These are phyloP conservation scores for Boletellus sp. DNA, from an alignment of 1,284 basidiomycete genomes.

Conservation along the genomic window DNA sequence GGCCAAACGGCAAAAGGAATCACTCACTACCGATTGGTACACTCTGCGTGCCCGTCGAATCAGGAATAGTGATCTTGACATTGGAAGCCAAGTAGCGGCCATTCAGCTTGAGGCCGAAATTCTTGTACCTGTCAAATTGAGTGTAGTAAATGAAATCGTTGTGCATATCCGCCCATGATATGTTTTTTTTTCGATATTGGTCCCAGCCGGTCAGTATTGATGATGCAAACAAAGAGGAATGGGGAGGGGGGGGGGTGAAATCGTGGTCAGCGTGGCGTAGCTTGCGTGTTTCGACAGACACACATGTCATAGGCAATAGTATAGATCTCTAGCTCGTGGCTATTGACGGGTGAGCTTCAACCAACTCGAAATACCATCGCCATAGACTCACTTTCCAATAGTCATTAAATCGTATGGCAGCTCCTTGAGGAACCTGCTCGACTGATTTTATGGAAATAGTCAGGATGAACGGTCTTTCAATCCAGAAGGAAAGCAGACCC, in stretches of 20 bases:
- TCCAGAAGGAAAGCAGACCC: conserved; percentile 36
- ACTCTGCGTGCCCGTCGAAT: conserved; percentile 44
- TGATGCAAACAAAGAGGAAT: too few relatives aligned
- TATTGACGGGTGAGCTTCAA: conserved; percentile 25
- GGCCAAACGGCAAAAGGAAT: neutral
- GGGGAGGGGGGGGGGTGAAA: neutral
- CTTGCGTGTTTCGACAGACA: conserved; percentile 17
- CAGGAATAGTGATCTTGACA: conserved; percentile 74
- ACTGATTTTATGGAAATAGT: conserved; percentile 35
- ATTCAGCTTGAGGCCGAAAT: conserved; percentile 68
- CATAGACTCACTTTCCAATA: conserved; percentile 67
- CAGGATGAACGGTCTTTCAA: neutral
- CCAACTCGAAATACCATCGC: neutral
- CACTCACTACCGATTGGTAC: conserved; percentile 62
- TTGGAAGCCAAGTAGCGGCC: conserved; percentile 83
- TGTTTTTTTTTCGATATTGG: too few relatives aligned
- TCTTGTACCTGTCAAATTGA: conserved; percentile 48
- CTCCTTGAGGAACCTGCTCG: conserved; percentile 68
- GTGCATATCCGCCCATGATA: neutral
- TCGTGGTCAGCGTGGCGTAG: conserved; percentile 9
- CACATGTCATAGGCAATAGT: conserved; percentile 73
- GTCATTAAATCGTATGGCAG: conserved; percentile 82
- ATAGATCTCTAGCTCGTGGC: conserved; percentile 85
- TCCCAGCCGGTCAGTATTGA: too few relatives aligned
- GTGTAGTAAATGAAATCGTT: neutral